Base-by-base conservation (phyloP, 148 eudicot species). In the Chenopodium berlandieri region DNA sequence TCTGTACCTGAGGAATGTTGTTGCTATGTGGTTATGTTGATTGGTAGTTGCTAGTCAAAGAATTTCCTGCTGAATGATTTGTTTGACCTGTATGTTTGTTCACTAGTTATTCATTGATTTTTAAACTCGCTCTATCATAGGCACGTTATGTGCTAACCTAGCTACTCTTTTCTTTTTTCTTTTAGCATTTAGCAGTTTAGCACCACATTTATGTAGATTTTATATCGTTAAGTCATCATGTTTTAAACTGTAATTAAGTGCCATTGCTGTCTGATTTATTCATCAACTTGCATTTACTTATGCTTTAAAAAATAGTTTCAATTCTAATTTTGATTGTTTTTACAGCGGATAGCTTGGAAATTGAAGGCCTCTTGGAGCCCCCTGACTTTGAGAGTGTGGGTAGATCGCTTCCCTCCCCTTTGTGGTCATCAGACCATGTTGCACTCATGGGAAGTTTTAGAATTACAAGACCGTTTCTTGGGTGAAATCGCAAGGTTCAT, bases 361-460 rank as follows among this genome's bases (percentile, higher is more conserved):
- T 95, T 80, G 93, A 91, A 83, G 89, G 93, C 74, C 80, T 95
- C 66, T 86, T 95, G 89, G 97, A 94, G 90, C 91, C 94, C 67
- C 87, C 91, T 88, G 91, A 95, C 82, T 89, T 86, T 84, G 91
- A 85, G 75, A 86, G 92, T 83, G 86, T 95, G 86, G 84, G 97
- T 65, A 89, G 91, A 84, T 93, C 89, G 4, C 95, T 95, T 87
- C 99, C 99, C 71, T 91, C 98, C 76, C 97, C 97, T 37, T 90
- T 88, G 81, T 94, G 94, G 92, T 91, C 97, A 50, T 95, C 97
- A 50, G 98, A 93, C 85, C 97, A 93, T 82, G 91, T 95, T 82
- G 96, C 97, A 31, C 94, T 95, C 25, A 79, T 93, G 89, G 97
- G 93, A 82, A 78, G 71, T 4, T 85, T 81, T 17, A 81, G 71